Evolutionary conservation across 352 stramenopile genomes (phyloP), one percentile per base, ranked within the genome.

Genomic region (Globisporangium lucens): DNA sequence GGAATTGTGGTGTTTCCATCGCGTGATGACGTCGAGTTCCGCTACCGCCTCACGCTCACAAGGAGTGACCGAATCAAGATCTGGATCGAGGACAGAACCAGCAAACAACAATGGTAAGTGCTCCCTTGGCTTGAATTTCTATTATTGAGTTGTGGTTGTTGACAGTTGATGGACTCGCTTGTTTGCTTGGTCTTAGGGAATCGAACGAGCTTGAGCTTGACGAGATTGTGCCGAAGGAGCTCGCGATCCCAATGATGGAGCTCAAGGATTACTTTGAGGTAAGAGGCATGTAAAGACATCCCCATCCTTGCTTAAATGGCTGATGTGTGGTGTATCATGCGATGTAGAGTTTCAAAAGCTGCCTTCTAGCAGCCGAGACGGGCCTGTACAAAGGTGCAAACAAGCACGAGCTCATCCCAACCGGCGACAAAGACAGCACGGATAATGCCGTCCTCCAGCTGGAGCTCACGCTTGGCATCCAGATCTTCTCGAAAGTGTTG

Each of bases 241-340:
- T 35, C 0, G 36, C 35, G 61, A 66, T 66, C 24, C 61, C 61
- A 24, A 51, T 29, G 22, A 66, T 66, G 51, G 30, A 51, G 24
- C 61, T 66, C 20, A 24, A 38, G n/a, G 61, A 66, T 51, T 66
- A 66, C 51, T 66, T 60, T 27, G 61, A 66, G 49, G 61, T 61
- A 43, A 17, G 36, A 43, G 36, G 12, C 36, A 43, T 3, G 17
- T 10, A 12, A 4, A 47, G 0, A 33, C 12, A 36, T 9, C 17
- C 36, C 36, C 12, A 8, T 47, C 51, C 1, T 24, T 6, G 29
- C 2, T 46, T 4, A 22, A 60, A 30, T 46, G 15, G 22, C 20
- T 15, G 0, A 41, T 38, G 38, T 38, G 4, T 22, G 22, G 22
- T 8, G 30, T n/a, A 0, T 33, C 15, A 33, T 33, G 49, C 2